Percentiles rank a stretch among this genome's conserved stretches.
Evolutionary conservation across 2,329 filamentous ascomycete species (phyloP).

Genomic region (Nothomitra cinnamomea): DNA sequence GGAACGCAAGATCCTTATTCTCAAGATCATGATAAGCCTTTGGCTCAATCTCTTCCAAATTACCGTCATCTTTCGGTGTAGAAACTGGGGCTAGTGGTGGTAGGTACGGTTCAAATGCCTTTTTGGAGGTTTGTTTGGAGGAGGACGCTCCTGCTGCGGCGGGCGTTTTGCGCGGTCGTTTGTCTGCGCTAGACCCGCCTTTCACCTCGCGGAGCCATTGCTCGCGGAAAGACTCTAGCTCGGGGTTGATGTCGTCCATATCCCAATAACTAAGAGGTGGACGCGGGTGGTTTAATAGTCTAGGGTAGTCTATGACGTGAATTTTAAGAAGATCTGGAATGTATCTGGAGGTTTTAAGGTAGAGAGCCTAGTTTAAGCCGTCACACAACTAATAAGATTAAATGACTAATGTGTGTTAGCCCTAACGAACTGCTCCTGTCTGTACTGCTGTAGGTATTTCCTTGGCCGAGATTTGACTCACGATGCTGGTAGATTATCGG

Average conservation of each 20-base stretch:
- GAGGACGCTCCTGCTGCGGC: slow-evolving; percentile 10
- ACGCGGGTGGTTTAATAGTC: neutral
- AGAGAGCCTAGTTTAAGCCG: too few relatives aligned
- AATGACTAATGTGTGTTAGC: too few relatives aligned
- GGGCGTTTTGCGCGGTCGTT: neutral
- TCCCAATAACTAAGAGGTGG: neutral
- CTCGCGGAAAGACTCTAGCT: slow-evolving; percentile 71
- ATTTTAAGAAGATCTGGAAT: too few relatives aligned
- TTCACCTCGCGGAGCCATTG: slow-evolving; percentile 75
- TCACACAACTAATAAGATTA: too few relatives aligned
- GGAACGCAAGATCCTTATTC: slow-evolving; percentile 25
- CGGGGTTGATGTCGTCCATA: slow-evolving; percentile 37
- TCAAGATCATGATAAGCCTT: slow-evolving; percentile 27
- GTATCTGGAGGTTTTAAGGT: too few relatives aligned
- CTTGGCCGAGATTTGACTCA: too few relatives aligned
- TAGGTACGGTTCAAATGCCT: neutral
- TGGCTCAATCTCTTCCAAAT: slow-evolving; percentile 19
- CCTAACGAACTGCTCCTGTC: too few relatives aligned
- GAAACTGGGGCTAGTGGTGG: slow-evolving; percentile 9
- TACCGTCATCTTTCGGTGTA: slow-evolving; percentile 19
- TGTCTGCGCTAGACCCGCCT: slow-evolving; percentile 25
- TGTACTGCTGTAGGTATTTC: too few relatives aligned
- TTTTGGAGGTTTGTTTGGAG: slow-evolving; percentile 7
- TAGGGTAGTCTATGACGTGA: too few relatives aligned
- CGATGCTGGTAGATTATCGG: too few relatives aligned